Conservation (phyloP, 345 rosid genomes). For the Lepidium aucheri region DNA sequence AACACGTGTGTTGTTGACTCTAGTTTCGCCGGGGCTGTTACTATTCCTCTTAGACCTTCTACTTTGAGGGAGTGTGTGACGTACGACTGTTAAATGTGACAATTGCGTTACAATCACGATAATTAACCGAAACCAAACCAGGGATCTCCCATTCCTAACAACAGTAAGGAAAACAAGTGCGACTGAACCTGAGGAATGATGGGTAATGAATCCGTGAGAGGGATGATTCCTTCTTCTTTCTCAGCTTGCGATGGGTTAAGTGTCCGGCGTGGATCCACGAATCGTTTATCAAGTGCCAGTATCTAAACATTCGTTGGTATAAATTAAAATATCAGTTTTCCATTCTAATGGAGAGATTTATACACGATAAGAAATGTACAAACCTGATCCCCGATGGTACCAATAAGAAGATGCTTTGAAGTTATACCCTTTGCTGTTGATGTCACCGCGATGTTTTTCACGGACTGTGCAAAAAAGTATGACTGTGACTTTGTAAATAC, state of each 20-base stretch:
- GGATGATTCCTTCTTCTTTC: conserved; percentile 91
- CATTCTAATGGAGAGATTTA: not conserved
- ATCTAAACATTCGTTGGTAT: conserved; percentile 11
- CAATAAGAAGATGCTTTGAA: conserved; percentile 96
- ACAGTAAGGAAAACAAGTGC: not conserved
- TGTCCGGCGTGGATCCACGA: conserved; percentile 88
- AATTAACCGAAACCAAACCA: not conserved
- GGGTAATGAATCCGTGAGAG: conserved; percentile 87
- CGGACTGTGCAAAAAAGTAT: conserved; percentile 83
- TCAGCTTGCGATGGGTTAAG: conserved; percentile 93
- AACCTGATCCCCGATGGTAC: conserved; percentile 64
- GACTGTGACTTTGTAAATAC: conserved; percentile 88
- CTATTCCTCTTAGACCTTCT: conserved; percentile 75
- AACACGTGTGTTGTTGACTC: conserved; percentile 91
- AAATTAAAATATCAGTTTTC: not conserved
- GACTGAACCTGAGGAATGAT: conserved; percentile 79
- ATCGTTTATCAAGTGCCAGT: conserved; percentile 69
- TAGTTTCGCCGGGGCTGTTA: conserved; percentile 88
- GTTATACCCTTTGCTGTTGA: conserved; percentile 95
- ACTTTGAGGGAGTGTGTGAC: conserved; percentile 75
- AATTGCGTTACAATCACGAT: not conserved
- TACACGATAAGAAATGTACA: not conserved
- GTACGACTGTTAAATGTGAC: conserved; percentile 50
- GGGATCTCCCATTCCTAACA: not conserved
- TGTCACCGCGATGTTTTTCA: conserved; percentile 81